Evolutionary conservation across 2,329 filamentous ascomycete species (phyloP), one percentile per base, ranked within the genome.

Genomic region (Fusarium succisae): DNA sequence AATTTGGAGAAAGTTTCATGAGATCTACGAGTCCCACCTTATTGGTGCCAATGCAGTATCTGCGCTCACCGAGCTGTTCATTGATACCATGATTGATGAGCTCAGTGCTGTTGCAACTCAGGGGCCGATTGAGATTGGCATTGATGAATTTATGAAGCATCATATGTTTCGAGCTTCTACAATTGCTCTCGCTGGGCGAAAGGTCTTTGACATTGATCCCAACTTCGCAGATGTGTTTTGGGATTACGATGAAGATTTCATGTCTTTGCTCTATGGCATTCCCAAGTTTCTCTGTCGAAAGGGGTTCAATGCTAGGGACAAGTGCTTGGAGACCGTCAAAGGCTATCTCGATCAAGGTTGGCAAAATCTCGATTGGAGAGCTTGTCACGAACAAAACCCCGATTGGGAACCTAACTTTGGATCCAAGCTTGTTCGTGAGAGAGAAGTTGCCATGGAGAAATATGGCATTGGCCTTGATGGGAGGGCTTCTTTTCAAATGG

Each of bases 111-210:
- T 70, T 17, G 51, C 22, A 8, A 51, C 44, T 4, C 45, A 69
- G 2, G 50, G 56, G 13, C 32, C 59, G 1, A 56, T 73, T 35
- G 66, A 72, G 38, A 59, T 72, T 24, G 75, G 75, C 2, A 54
- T 77, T 32, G 73, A 77, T 24, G 56, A 75, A 8, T 70, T 77
- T 37, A 69, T 77, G 65, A 76, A 72, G 55, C 62, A 75, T 38
- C 73, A 75, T 17, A 75, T 77, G 72, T 77, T 77, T 41, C 61
- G 70, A 37, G 75, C 75, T 10, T 77, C 75, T 22, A 77, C 75
- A 1, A 75, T 77, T 6, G 67, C 75, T 13, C 70, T 77, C 18
- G 75, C 73, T 5, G 74, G 75, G 2, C 67, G 48, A 11, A 63
- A 66, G 0, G 73, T 74, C 0, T 74, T 77, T 35, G 61, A 74